These are phyloP conservation scores for Selaginella moellendorffii DNA, from an alignment of 75 land plant genomes.

Conservation along the genomic window DNA sequence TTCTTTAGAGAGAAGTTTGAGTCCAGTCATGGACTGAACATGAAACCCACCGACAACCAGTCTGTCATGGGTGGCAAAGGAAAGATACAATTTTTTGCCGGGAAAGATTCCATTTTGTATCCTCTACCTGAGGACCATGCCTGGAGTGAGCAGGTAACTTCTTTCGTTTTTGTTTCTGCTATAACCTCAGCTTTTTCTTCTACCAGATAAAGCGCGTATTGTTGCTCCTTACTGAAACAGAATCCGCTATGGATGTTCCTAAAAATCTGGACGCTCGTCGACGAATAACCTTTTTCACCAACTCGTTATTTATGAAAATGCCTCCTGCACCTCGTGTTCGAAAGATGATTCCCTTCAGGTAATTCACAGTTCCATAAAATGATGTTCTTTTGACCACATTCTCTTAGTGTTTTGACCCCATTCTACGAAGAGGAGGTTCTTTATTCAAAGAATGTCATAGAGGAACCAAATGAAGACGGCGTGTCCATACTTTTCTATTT, in stretches of 20 bases:
- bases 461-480: background rate
- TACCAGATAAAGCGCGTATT: conserved; percentile 50
- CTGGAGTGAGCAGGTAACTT: conserved; percentile 7
- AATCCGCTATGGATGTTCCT: conserved; percentile 56
- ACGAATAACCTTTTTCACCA: conserved; percentile 76
- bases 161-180: too few relatives aligned
- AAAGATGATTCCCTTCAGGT: background rate
- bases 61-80: too few relatives aligned
- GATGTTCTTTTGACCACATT: background rate
- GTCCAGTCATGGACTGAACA: background rate
- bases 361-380: background rate
- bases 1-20: background rate
- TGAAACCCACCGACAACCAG: background rate
- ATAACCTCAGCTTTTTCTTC: too few relatives aligned
- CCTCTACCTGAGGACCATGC: background rate
- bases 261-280: conserved; percentile 89
- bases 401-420: conserved; percentile 6
- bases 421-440: background rate
- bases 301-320: conserved; percentile 92
- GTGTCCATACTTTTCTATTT: conserved; percentile 1
- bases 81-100: background rate
- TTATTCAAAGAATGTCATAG: background rate
- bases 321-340: conserved; percentile 50
- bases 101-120: background rate
- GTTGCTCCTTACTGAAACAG: conserved; percentile 50